Percentiles rank a stretch among this genome's conserved stretches.
Evolutionary conservation across 768 basidiomycete species (phyloP).

Genomic region (Mrakia gelida): DNA sequence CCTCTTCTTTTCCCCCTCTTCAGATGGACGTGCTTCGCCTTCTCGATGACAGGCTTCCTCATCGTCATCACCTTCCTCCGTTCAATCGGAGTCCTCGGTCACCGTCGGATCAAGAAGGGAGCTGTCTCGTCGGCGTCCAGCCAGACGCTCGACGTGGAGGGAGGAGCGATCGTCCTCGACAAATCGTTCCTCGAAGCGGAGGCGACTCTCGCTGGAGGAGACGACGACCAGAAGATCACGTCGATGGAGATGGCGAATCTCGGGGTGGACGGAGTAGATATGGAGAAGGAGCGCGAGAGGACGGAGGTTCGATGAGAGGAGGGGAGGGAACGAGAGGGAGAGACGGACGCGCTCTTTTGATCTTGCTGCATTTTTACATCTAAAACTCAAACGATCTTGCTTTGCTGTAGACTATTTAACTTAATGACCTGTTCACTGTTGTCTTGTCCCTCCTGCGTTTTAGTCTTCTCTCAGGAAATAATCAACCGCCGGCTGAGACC

Average conservation of each 20-base stretch:
- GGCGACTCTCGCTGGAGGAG: background rate
- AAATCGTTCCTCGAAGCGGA: background rate
- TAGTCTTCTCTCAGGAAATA: too few species aligned
- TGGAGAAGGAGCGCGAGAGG: background rate
- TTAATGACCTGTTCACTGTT: too few species aligned
- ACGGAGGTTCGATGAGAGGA: conserved; percentile 1
- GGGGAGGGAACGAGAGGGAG: background rate
- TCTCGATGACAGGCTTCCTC: background rate
- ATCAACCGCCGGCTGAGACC: too few species aligned
- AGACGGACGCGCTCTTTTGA: too few species aligned
- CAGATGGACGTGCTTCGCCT: conserved; percentile 18
- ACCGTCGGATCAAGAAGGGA: conserved; percentile 9
- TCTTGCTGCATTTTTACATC: too few species aligned
- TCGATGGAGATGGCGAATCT: too few species aligned
- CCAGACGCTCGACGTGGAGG: background rate
- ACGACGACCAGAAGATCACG: background rate
- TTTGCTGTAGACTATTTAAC: too few species aligned
- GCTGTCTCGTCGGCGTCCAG: background rate
- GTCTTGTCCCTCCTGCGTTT: too few species aligned
- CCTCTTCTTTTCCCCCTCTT: background rate
- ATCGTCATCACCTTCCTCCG: background rate
- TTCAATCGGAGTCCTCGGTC: conserved; percentile 12
- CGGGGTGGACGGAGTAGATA: background rate
- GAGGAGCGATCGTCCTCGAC: background rate
- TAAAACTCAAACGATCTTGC: too few species aligned